A percentile compares a stretch with the other conserved stretches of the same genome.
Conservation (phyloP, 73 alveolate genomes). For the Paramecium octaurelia region DNA sequence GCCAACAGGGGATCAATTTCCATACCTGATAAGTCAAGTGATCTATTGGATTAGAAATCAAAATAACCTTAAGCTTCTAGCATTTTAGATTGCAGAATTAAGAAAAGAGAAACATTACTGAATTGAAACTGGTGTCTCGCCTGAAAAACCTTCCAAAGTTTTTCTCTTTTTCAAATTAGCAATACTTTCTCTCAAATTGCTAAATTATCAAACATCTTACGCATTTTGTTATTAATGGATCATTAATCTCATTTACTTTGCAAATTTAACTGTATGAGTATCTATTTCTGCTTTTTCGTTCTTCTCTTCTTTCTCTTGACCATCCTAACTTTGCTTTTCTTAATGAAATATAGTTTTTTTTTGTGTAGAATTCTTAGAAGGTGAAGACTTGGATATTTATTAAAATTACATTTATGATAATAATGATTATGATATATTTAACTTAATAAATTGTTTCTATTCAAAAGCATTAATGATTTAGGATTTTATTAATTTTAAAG, state of each 20-base stretch:
- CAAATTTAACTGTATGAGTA: neutral
- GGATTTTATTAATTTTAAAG: neutral
- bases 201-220: neutral
- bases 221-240: neutral
- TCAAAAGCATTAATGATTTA: neutral
- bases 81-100: neutral
- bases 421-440: neutral
- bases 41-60: neutral
- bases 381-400: neutral
- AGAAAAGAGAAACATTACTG: constrained; percentile 19
- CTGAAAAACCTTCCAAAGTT: constrained; percentile 16
- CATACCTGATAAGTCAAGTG: neutral
- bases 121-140: neutral
- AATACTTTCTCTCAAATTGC: neutral
- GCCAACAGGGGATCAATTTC: constrained; percentile 22
- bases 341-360: neutral
- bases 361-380: neutral
- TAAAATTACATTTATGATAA: neutral
- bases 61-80: neutral
- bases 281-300: neutral
- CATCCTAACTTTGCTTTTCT: neutral
- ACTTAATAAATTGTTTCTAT: neutral
- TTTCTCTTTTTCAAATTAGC: neutral
- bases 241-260: neutral
- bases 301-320: neutral